Conservation (phyloP, 2,329 filamentous ascomycete genomes). For the Cercospora nicotianae region DNA sequence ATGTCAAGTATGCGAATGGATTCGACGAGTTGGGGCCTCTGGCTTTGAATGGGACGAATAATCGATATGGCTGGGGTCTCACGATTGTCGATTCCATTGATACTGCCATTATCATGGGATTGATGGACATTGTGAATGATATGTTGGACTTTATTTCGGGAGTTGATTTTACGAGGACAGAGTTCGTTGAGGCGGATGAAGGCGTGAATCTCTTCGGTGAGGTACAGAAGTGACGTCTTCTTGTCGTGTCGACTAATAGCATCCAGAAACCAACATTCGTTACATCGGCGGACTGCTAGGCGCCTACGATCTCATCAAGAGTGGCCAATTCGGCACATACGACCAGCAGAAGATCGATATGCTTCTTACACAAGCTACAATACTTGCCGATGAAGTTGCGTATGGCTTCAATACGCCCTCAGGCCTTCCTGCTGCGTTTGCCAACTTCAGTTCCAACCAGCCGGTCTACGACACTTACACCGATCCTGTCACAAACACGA, state of each 20-base stretch:
- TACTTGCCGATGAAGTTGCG: conserved; percentile 27
- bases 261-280: conserved; percentile 27
- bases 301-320: conserved; percentile 29
- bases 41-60: conserved; percentile 20
- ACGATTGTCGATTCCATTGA: conserved; percentile 31
- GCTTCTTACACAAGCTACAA: conserved; percentile 25
- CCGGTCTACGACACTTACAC: conserved; percentile 31
- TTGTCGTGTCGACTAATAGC: not conserved
- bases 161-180: conserved; percentile 42
- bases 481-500: conserved; percentile 23
- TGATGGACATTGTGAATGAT: conserved; percentile 26
- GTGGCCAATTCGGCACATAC: conserved; percentile 25
- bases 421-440: conserved; percentile 25
- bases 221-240: not conserved
- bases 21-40: conserved; percentile 23
- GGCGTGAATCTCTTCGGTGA: conserved; percentile 20
- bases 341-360: conserved; percentile 19
- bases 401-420: conserved; percentile 28
- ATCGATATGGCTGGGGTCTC: conserved; percentile 32
- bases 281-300: conserved; percentile 31
- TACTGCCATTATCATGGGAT: conserved; percentile 32
- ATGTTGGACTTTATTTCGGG: conserved; percentile 28
- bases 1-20: conserved; percentile 40
- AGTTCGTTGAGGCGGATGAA: conserved; percentile 8
- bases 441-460: conserved; percentile 19